phyloP scores from a whole-genome alignment of 176 grass and related monocot genomes.

The Thalia dealbata region DNA sequence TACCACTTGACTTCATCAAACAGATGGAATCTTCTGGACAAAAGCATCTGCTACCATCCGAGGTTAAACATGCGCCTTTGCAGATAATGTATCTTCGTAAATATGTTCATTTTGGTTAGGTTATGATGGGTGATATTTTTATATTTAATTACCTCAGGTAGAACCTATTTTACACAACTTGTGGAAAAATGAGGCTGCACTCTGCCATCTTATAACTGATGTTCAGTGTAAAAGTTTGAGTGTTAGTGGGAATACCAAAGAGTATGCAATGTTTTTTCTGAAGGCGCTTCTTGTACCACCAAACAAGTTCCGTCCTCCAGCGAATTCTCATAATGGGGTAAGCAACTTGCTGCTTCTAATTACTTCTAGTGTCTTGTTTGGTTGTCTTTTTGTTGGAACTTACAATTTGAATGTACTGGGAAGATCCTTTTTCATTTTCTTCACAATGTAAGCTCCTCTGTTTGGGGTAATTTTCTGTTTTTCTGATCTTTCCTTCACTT shows the following conservation, averaged over 20 bases:
- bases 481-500: not conserved
- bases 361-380: not conserved
- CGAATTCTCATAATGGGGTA: constrained; percentile 42
- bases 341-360: constrained; percentile 13
- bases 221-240: constrained; percentile 56
- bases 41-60: constrained; percentile 55
- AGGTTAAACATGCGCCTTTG: constrained; percentile 30
- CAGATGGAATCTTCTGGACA: constrained; percentile 46
- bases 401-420: not conserved
- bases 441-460: too few relatives aligned
- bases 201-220: constrained; percentile 67
- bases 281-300: constrained; percentile 71
- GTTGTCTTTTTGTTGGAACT: not conserved
- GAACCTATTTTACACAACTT: constrained; percentile 64
- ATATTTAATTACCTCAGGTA: constrained; percentile 41
- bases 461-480: not conserved
- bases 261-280: constrained; percentile 80
- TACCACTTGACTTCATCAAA: constrained; percentile 43
- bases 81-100: constrained; percentile 7
- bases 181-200: constrained; percentile 62
- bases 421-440: not conserved
- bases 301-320: constrained; percentile 70
- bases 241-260: constrained; percentile 39
- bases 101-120: constrained; percentile 8
- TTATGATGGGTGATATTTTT: constrained; percentile 2